Base-by-base conservation (phyloP, 108 stramenopile species). In the Stephanodiscus minutulus region DNA sequence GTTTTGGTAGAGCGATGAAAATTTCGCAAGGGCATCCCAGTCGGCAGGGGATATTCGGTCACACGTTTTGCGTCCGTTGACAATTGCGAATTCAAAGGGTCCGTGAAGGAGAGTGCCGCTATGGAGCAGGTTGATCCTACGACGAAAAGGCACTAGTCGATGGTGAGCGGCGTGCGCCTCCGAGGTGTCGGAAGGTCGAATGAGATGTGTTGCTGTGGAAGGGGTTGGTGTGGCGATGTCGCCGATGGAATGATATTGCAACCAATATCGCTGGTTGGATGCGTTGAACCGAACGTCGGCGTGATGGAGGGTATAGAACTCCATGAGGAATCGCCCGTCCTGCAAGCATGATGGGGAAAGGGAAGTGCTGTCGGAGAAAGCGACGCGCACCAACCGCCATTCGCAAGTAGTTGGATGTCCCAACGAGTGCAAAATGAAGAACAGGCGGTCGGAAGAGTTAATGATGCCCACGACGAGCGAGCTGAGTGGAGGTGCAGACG, bases 71-170 rank as follows among this genome's bases (percentile, higher is more conserved):
- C 59, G 59, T 1, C 58, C 48, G n/a, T 61, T 46, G 12, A 70
- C 37, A 3, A 29, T 70, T 0, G 69, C 69, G 61, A 70, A 61
- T 3, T 70, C 33, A 18, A 70, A 70, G 12, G 69, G 59, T 46
- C 69, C 69, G 29, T 70, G 69, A 33, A 70, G 31, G 13, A 27
- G 52, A 2, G 20, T 29, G 46, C 21, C 18, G 3, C 9, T 33
- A 22, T 61, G 58, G 0, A 22, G 31, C 0, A 61, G 48, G 18
- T 47, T 61, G 9, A 61, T 36, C 58, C 58, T 50, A 18, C 36
- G 58, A 2, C 69, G 35, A 22, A 46, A 61, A 1, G 58, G 58
- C 4, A 50, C 24, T 0, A 70, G 47, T 1, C 17, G 21, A 3
- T 70, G 13, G 17, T 12, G 15, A 1, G 3, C 0, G 0, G 69